Evolutionary conservation across 805 yeast species (phyloP).

Genomic region (Yarrowia sp.): DNA sequence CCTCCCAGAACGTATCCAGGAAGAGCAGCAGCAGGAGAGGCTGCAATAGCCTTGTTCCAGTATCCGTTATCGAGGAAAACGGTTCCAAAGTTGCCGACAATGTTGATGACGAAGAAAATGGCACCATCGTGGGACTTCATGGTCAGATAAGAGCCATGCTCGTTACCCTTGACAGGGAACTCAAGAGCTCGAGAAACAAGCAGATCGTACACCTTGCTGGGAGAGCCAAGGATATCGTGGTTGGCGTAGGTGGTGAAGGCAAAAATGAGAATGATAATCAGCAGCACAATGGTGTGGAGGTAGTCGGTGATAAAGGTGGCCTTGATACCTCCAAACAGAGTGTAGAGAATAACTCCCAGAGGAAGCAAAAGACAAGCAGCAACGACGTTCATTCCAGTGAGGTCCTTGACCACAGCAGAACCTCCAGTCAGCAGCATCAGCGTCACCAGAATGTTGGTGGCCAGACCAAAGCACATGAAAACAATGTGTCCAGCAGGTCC

Average conservation of each 20-base stretch:
- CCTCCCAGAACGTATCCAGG: conserved; percentile 91
- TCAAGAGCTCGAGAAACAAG: conserved; percentile 54
- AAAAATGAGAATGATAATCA: conserved; percentile 74
- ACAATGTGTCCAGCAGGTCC: conserved; percentile 67
- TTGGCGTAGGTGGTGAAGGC: conserved; percentile 76
- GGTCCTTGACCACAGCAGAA: conserved; percentile 70
- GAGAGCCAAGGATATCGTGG: conserved; percentile 70
- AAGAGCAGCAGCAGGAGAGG: conserved; percentile 76
- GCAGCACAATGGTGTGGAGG: conserved; percentile 74
- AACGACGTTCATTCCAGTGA: conserved; percentile 78
- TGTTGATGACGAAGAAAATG: conserved; percentile 80
- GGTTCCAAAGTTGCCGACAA: conserved; percentile 87
- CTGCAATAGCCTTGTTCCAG: conserved; percentile 85
- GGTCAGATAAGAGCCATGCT: conserved; percentile 82
- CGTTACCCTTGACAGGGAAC: conserved; percentile 72
- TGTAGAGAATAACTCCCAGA: conserved; percentile 69
- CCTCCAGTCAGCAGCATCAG: conserved; percentile 93
- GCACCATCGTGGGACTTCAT: conserved; percentile 85
- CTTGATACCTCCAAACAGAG: conserved; percentile 76
- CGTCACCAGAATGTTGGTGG: conserved; percentile 84
- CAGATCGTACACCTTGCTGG: conserved; percentile 72
- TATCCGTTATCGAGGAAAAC: conserved; percentile 84
- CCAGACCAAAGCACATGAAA: conserved; percentile 70
- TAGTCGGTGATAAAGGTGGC: conserved; percentile 81
- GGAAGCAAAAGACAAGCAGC: conserved; percentile 85